Base-by-base conservation (phyloP, 768 basidiomycete species). In the Leccinum sublutescens region DNA sequence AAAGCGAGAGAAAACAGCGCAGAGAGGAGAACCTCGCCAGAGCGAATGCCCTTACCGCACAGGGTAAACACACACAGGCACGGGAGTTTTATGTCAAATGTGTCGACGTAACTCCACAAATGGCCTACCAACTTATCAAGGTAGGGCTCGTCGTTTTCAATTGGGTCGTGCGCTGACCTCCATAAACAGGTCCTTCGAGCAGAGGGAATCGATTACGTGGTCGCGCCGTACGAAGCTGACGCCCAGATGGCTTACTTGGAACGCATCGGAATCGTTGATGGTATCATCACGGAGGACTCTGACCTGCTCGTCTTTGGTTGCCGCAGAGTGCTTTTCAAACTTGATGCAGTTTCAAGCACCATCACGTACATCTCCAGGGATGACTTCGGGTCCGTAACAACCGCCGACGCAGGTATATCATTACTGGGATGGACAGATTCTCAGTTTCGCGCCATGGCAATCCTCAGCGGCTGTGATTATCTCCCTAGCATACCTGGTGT, bases 291-390 rank as follows among this genome's bases (percentile, higher is more conserved):
- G 2, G 97, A 99, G 75, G 97, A 98, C 75, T 98, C 95, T 0
- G 97, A 99, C 73, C 80, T 99, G 29, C 87, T 98, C 59, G 95
- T 99, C 51, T 98, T 97, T 68, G 97, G 96, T n/a, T 96, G 94
- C 75, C 82, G 82, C 64, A 87, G 83, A 55, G 94, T 97, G 11
- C 82, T 97, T n/a, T 93, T 92, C 82, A 98, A 98, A 74, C 80
- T 98, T 29, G 95, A 98, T 74, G 68, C 79, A 2, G 79, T 81
- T 57, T 80, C 83, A 34, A 80, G 75, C 56, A 86, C 85, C n/a
- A 83, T 89, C 61, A 78, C 82, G 12, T 83, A 80, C 53, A 86
- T 93, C 64, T 83, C 82, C 15, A 83, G 88, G 31, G 74, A 76
- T 43, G 84, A 90, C 70, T 92, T 93, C 68, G 87, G 80, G 10